These are phyloP conservation scores for Eucalyptus polyanthemos DNA, from an alignment of 345 rosid genomes.

Conservation along the genomic window DNA sequence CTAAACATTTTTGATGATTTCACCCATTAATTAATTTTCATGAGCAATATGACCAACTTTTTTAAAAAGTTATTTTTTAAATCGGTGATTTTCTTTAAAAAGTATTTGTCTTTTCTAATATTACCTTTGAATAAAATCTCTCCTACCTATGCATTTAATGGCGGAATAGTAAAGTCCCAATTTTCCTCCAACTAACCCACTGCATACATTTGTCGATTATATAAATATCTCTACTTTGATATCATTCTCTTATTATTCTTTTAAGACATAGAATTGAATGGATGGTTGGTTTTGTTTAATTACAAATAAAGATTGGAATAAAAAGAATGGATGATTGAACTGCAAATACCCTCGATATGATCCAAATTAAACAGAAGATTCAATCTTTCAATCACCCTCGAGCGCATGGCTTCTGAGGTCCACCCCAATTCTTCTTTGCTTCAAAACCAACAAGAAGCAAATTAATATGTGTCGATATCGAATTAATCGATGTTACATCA, in stretches of 20 bases:
- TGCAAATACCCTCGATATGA: accelerated
- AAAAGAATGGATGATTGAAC: background rate
- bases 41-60: accelerated
- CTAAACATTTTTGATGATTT: background rate
- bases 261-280: accelerated
- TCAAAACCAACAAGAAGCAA: background rate
- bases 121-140: no score
- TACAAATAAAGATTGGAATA: background rate
- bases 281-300: background rate
- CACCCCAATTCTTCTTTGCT: accelerated
- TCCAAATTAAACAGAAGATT: no score
- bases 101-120: no score
- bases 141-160: no score
- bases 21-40: background rate
- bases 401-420: accelerated
- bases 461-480: background rate
- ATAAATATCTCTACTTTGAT: accelerated
- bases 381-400: background rate
- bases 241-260: background rate
- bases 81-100: accelerated
- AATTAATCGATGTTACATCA: accelerated
- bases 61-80: background rate
- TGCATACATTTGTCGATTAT: no score
- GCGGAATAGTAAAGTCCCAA: accelerated
- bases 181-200: accelerated